Conservation (phyloP, 73 alveolate species). For the Diophrys sp. region DNA sequence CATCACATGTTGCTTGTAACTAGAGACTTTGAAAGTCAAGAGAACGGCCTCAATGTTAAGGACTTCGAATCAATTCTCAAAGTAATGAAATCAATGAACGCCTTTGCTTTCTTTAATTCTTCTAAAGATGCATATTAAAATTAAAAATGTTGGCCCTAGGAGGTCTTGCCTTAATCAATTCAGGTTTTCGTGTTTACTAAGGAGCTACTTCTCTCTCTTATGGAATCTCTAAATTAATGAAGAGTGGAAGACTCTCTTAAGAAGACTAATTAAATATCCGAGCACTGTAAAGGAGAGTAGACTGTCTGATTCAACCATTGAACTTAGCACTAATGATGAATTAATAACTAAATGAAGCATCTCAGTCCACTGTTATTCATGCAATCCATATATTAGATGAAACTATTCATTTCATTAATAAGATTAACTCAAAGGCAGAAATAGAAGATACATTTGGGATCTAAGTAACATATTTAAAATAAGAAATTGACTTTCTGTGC, state of each 20-base stretch:
- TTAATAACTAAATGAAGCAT: not conserved
- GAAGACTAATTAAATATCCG: not conserved
- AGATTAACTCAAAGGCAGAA: not conserved
- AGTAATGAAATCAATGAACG: constrained; percentile 36
- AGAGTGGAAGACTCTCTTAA: not conserved
- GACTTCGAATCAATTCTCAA: constrained; percentile 25
- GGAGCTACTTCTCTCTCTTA: not conserved
- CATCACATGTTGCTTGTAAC: constrained; percentile 29
- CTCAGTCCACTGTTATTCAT: not conserved
- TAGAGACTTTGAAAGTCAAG: constrained; percentile 22
- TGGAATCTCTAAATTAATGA: not conserved
- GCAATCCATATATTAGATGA: not conserved
- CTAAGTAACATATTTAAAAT: not conserved
- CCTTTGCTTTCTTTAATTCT: constrained; percentile 22
- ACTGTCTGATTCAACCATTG: not conserved
- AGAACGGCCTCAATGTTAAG: constrained; percentile 6
- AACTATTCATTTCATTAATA: not conserved
- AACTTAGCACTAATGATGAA: not conserved
- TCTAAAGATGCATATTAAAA: too few species aligned
- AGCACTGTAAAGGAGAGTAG: not conserved
- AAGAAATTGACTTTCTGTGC: not conserved
- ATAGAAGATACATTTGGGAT: not conserved
- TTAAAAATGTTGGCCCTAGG: not conserved
- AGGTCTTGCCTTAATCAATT: not conserved
- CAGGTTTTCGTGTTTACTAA: not conserved